Evolutionary conservation across 2,329 filamentous ascomycete species (phyloP), one percentile per base, ranked within the genome.

Genomic region (Thielaviopsis musarum): DNA sequence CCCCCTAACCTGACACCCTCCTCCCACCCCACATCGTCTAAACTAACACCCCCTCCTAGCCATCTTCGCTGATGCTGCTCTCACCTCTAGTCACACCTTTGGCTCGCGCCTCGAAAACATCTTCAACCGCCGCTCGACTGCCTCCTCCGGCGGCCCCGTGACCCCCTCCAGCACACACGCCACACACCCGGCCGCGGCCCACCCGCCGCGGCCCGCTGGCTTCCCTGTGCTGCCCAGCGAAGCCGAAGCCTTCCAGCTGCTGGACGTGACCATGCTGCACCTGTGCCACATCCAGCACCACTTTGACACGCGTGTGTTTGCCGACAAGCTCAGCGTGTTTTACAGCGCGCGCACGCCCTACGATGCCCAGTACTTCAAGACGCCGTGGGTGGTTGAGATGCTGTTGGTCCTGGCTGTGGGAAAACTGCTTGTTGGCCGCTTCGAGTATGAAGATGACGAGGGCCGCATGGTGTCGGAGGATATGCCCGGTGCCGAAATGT

Each of bases 231-330:
- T 64, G 1, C 62, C 63, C 5, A 63, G 61, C 1, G 63, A 64
- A 19, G 56, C 61, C 17, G 63, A 64, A 3, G 63, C 61, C 13
- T 62, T 62, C 12, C 62, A 59, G 19, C 55, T 66, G 17, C 62
- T 64, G 45, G 63, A 62, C 26, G 63, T 63, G 22, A 65, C 62
- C 53, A 64, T 65, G 41, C 45, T 65, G 30, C 64, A 66, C 54
- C 63, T 66, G 34, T 65, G 62, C 10, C 63, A 66, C 30, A 65
- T 65, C 22, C 65, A 64, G 52, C 65, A 64, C 45, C 65, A 65
- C 15, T 63, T 66, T 53, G 65, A 65, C 21, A 64, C 65, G 1
- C 61, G 65, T 22, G 57, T 65, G 56, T 64, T 26, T 17, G 52
- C 62, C 21, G 52, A 59, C 26, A 57, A 61, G 24, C 19, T 57